Evolutionary conservation across 1,284 basidiomycete genomes (phyloP).

Genomic region (Cryptococcus sp.): DNA sequence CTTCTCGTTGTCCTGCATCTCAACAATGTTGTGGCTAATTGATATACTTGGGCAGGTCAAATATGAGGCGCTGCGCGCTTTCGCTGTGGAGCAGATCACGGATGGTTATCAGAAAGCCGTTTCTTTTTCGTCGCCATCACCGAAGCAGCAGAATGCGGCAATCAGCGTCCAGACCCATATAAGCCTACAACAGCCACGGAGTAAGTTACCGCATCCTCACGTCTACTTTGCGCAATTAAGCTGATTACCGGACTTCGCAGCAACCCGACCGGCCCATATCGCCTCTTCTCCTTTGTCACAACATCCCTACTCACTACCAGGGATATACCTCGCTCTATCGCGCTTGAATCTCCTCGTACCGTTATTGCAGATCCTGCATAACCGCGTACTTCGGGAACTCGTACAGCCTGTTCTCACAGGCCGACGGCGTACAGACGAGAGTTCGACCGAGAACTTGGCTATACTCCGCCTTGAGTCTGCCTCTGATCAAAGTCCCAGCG

Average conservation of each 20-base stretch:
- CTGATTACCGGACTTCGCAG: slow-evolving; percentile 1
- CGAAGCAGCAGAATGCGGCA: slow-evolving; percentile 3
- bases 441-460: slow-evolving; percentile 6
- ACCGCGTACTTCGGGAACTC: slow-evolving; percentile 25
- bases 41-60: slow-evolving; percentile 9
- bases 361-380: slow-evolving; percentile 20
- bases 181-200: slow-evolving; percentile 25
- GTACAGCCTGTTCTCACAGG: slow-evolving; percentile 19
- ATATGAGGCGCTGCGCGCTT: slow-evolving; percentile 17
- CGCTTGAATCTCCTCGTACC: slow-evolving; percentile 14
- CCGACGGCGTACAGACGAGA: background rate
- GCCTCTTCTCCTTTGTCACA: slow-evolving; percentile 5
- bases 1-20: background rate
- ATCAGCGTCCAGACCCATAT: slow-evolving; percentile 15
- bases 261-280: slow-evolving; percentile 11
- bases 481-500: background rate
- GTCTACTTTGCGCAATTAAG: too few species aligned
- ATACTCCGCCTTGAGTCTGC: slow-evolving; percentile 10
- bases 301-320: slow-evolving; percentile 22
- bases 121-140: slow-evolving; percentile 9
- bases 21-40: background rate
- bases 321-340: slow-evolving; percentile 23
- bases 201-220: slow-evolving; percentile 13
- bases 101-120: slow-evolving; percentile 31
- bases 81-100: slow-evolving; percentile 31